Evolutionary conservation across 768 basidiomycete species (phyloP).

Genomic region (Strobilomyces echinocephalus): DNA sequence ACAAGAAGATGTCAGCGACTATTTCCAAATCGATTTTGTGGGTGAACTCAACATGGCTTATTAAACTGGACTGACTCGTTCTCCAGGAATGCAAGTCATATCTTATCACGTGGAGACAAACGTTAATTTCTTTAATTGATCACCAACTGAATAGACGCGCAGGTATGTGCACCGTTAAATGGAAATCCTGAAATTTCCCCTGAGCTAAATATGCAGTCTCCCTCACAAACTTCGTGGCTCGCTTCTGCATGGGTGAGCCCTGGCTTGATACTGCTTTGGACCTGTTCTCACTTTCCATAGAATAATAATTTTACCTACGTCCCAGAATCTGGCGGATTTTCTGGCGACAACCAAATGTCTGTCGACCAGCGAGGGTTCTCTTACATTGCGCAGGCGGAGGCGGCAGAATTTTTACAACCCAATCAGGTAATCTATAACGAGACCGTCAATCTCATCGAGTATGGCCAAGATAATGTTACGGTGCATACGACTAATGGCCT

Average conservation of each 20-base stretch:
- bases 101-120: neutral
- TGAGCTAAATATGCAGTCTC: conserved; percentile 44
- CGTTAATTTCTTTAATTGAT: conserved; percentile 3
- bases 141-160: conserved; percentile 16
- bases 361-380: conserved; percentile 64
- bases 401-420: conserved; percentile 46
- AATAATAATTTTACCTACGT: conserved; percentile 60
- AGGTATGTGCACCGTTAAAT: conserved; percentile 15
- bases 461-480: conserved; percentile 41
- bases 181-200: neutral
- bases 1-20: conserved; percentile 52
- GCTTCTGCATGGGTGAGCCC: conserved; percentile 56
- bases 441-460: conserved; percentile 44
- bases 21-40: conserved; percentile 45
- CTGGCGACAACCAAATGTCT: conserved; percentile 46
- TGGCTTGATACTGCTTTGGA: neutral
- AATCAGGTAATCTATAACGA: conserved; percentile 47
- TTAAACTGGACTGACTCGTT: conserved; percentile 1
- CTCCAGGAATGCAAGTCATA: conserved; percentile 28
- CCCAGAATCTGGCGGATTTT: conserved; percentile 52
- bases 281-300: conserved; percentile 27
- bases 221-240: conserved; percentile 59
- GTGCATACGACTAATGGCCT: conserved; percentile 44
- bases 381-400: conserved; percentile 52
- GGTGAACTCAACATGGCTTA: neutral